Evolutionary conservation across 1,139 yeast genomes (phyloP), one percentile per base, ranked within the genome.

Genomic region (Kurtzmaniella quercitrusa): DNA sequence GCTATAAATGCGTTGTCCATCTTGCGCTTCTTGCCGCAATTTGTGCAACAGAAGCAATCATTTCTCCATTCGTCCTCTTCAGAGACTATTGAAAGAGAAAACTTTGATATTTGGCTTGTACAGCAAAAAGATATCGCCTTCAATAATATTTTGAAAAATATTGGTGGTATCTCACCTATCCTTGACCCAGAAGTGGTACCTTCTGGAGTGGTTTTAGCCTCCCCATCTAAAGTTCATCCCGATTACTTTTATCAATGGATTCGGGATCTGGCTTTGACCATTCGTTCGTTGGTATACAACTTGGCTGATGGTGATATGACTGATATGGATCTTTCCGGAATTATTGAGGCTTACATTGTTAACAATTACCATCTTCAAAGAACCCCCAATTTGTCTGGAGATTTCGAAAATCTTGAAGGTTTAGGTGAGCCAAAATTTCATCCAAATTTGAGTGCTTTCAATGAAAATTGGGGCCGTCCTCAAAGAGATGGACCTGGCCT

Each of bases 401-500:
- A 64, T 1, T 82, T 82, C 57, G 68, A 66, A 36, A 48, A 46
- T 34, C 60, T 71, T 43, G 58, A 66, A 36, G 89, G 89, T 2
- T 69, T 91, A 32, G 98, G 97, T 1, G 98, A 91, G 57, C 98
- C 98, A 3, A 91, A 91, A 59, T 89, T 85, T 55, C 60, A 74
- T 56, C 80, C 82, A 2, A 76, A 88, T 57, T 82, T 84, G 22
- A 56, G 77, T 0, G 70, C 85, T 1, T 91, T 84, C 53, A 59
- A 63, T 14, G 80, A 68, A 2, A 59, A 67, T 34, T 91, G 98
- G 98, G 98, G 98, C 1, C 73, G 98, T 52, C 98, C 98, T 1
- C 98, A 91, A 62, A 76, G 88, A 48, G 98, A 93, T 60, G 98
- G 98, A 0, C 97, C 98, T 0, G 94, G 95, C 0, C 70, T 91